Evolutionary conservation across 108 stramenopile genomes (phyloP).

Genomic region (Conticribra weissflogii): DNA sequence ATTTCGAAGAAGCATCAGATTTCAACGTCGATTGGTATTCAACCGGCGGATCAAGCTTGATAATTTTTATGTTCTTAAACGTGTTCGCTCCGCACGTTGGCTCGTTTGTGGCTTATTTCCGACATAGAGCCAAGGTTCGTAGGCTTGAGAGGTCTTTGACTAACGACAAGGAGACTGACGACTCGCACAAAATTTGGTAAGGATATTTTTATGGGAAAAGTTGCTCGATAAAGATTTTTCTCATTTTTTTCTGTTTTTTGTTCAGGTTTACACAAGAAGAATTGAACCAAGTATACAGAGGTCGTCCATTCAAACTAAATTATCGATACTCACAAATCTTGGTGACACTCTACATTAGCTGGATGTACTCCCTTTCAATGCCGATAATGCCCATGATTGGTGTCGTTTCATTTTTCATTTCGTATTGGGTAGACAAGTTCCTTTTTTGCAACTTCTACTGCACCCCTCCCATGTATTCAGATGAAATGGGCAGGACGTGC

Average conservation of each 20-base stretch:
- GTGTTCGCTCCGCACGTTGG: slow-evolving; percentile 52
- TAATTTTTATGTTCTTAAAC: slow-evolving; percentile 53
- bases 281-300: slow-evolving; percentile 63
- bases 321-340: slow-evolving; percentile 70
- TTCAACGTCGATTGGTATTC: slow-evolving; percentile 61
- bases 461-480: slow-evolving; percentile 68
- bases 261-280: slow-evolving; percentile 67
- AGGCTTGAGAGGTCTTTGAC: slow-evolving; percentile 40
- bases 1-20: slow-evolving; percentile 52
- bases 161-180: slow-evolving; percentile 30
- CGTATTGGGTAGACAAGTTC: slow-evolving; percentile 82
- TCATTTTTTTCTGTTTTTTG: not conserved
- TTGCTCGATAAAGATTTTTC: too few relatives aligned
- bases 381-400: slow-evolving; percentile 73
- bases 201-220: too few relatives aligned
- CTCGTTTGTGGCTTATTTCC: slow-evolving; percentile 43
- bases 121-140: slow-evolving; percentile 39
- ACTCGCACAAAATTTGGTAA: slow-evolving; percentile 30
- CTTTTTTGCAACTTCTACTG: slow-evolving; percentile 80
- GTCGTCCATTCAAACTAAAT: slow-evolving; percentile 63
- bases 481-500: slow-evolving; percentile 50
- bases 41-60: slow-evolving; percentile 54
- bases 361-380: slow-evolving; percentile 76
- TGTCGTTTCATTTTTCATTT: slow-evolving; percentile 57
- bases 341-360: slow-evolving; percentile 76